These are phyloP conservation scores for Madurella mycetomatis DNA, from an alignment of 2,329 filamentous ascomycete genomes.

Conservation along the genomic window DNA sequence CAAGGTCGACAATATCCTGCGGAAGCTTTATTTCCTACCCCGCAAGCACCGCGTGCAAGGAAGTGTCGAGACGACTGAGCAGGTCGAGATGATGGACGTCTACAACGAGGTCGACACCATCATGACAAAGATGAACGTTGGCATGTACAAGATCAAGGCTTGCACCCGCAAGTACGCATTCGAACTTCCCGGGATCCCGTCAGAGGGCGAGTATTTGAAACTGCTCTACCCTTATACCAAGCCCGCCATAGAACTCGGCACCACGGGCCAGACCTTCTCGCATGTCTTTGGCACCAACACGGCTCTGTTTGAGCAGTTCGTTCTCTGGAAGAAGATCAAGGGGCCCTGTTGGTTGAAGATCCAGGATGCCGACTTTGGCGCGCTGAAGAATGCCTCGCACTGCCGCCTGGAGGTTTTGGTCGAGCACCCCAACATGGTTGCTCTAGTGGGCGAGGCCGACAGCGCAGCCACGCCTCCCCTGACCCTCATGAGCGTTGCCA, in stretches of 20 bases:
- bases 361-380: conserved; percentile 73
- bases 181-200: conserved; percentile 80
- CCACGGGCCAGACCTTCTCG: conserved; percentile 83
- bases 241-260: conserved; percentile 63
- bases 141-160: conserved; percentile 89
- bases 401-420: conserved; percentile 91
- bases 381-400: conserved; percentile 89
- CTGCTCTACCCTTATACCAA: conserved; percentile 94
- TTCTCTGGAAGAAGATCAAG: conserved; percentile 98
- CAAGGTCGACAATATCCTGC: conserved; percentile 89
- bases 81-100: conserved; percentile 82
- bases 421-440: conserved; percentile 71
- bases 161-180: conserved; percentile 93
- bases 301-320: conserved; percentile 93
- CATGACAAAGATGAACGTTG: conserved; percentile 82
- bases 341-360: conserved; percentile 97
- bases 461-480: conserved; percentile 78
- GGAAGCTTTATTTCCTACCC: conserved; percentile 90
- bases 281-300: conserved; percentile 93
- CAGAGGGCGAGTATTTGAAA: conserved; percentile 87
- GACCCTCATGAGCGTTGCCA: conserved; percentile 90
- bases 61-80: conserved; percentile 67
- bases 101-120: conserved; percentile 83
- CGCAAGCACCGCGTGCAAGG: conserved; percentile 56
- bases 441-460: conserved; percentile 69